phyloP scores from a whole-genome alignment of 495 filamentous ascomycete species.

The Hypoxylon cercidicola region DNA sequence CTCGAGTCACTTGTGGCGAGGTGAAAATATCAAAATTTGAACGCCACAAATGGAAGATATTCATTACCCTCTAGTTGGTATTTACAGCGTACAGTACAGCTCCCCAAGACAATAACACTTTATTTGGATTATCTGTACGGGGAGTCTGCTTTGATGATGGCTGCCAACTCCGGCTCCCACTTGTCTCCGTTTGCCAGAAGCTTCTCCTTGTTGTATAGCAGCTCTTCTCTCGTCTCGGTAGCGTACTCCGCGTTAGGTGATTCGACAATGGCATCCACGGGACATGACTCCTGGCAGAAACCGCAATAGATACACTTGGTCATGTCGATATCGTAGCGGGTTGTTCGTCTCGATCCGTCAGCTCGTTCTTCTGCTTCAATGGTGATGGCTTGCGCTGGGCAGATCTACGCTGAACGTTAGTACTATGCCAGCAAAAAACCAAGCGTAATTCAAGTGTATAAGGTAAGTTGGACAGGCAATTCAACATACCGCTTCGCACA shows the following conservation, averaged over 20 bases:
- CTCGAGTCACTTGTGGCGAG: background rate
- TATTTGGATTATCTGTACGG: conserved; percentile 76
- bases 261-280: conserved; percentile 97
- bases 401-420: conserved; percentile 65
- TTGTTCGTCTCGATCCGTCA: conserved; percentile 93
- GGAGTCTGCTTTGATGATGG: conserved; percentile 86
- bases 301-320: conserved; percentile 99
- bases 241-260: conserved; percentile 97
- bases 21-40: conserved; percentile 6
- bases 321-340: conserved; percentile 99
- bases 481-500: conserved; percentile 83
- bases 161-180: conserved; percentile 98
- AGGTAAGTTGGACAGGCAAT: background rate
- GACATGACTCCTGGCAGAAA: conserved; percentile 98
- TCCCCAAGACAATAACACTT: conserved; percentile 10
- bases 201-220: conserved; percentile 98
- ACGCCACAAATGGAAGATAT: conserved; percentile 37
- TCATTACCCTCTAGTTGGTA: conserved; percentile 37
- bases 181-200: conserved; percentile 90
- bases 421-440: background rate
- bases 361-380: conserved; percentile 98
- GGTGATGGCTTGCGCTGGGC: conserved; percentile 95
- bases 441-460: background rate
- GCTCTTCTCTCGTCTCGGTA: conserved; percentile 95
- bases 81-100: conserved; percentile 42